Evolutionary conservation across 805 yeast genomes (phyloP), one percentile per base, ranked within the genome.

Genomic region (Candida berthetii): DNA sequence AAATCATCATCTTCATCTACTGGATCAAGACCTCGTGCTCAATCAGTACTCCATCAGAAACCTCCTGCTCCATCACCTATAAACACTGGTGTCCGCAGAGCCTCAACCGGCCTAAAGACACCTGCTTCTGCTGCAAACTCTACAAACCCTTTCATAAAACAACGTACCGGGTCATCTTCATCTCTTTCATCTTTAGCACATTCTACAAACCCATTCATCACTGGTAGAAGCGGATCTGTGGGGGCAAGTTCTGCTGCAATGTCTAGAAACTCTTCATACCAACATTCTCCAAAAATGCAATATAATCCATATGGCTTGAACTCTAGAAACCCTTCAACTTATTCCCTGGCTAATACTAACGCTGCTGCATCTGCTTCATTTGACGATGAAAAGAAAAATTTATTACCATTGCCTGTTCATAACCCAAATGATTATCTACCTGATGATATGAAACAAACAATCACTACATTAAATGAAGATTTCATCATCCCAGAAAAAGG

Each of bases 401-500:
- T 78, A 11, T 62, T 84, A 43, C 72, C 79, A 2, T 65, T 76
- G 46, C 88, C 91, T 1, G 72, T 81, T 13, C 76, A 74, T 15
- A 74, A 76, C 46, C 91, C 91, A 1, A 82, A 83, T 52, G 73
- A 71, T n/a, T 68, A 59, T 46, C 58, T 85, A 16, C 90, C 91
- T 0, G 63, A 55, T 0, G 73, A 69, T 4, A 64, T 76, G 46
- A 66, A 74, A 39, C 78, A 80, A 54, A 59, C 61, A 1, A 66
- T 68, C 41, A 61, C 68, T 3, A 68, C 70, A 35, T 60, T 85
- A 43, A 66, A 71, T 25, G 82, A 80, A 36, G 76, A 74, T 42
- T 85, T 76, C 53, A 75, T 69, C 34, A 48, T 72, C 16, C 66
- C 70, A 3, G 66, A 65, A 10, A 57, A 60, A 40, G 43, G 44